These are phyloP conservation scores for Malus hybrid DNA, from an alignment of 331 rosid genomes.

Conservation along the genomic window DNA sequence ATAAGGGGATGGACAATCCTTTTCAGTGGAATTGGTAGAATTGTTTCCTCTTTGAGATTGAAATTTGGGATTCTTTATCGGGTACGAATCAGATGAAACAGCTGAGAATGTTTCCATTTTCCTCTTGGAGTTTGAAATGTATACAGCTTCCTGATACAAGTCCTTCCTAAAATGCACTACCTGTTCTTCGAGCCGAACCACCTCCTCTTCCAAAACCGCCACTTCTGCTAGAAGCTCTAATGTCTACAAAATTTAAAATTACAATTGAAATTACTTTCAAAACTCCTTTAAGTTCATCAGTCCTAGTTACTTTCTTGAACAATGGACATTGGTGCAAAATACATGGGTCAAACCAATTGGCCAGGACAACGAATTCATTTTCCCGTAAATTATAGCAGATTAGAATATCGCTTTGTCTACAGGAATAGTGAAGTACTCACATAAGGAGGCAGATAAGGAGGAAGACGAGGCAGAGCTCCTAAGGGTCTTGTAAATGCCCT, in stretches of 20 bases:
- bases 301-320: background rate
- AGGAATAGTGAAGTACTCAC: slow-evolving; percentile 34
- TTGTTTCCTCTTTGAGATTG: slow-evolving; percentile 27
- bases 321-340: background rate
- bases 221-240: slow-evolving; percentile 89
- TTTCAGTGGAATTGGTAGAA: slow-evolving; percentile 5
- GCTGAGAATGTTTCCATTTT: slow-evolving; percentile 36
- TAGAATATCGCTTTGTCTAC: background rate
- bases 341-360: background rate
- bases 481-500: slow-evolving; percentile 89
- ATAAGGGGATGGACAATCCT: slow-evolving; percentile 13
- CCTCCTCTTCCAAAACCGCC: slow-evolving; percentile 94
- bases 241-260: slow-evolving; percentile 33
- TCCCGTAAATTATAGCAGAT: too few species aligned
- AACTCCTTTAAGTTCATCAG: background rate
- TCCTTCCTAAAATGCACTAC: slow-evolving; percentile 71
- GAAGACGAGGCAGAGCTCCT: slow-evolving; percentile 97
- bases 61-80: slow-evolving; percentile 25
- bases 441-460: slow-evolving; percentile 76
- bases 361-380: background rate
- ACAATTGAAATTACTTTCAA: background rate
- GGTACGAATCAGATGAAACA: slow-evolving; percentile 13
- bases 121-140: slow-evolving; percentile 60
- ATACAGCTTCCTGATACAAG: slow-evolving; percentile 73
- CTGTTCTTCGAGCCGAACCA: slow-evolving; percentile 80